These are phyloP conservation scores for Ophiostoma sp. DNA, from an alignment of 2,329 filamentous ascomycete genomes.

Conservation along the genomic window DNA sequence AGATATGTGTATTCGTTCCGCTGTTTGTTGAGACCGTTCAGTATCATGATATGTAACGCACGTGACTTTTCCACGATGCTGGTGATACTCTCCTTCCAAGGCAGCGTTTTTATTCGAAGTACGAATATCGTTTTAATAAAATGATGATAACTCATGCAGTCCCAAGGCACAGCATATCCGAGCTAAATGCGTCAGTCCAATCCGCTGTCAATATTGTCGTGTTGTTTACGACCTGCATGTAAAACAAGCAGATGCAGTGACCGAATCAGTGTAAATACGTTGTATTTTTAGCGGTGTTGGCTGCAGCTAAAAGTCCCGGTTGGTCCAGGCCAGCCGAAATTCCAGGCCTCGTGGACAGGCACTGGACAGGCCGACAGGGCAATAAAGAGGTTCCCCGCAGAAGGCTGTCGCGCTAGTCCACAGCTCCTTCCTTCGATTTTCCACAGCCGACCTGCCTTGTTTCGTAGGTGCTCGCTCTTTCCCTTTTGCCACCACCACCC, in stretches of 20 bases:
- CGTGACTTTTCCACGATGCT: not conserved
- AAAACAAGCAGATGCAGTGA: not conserved
- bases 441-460: not conserved
- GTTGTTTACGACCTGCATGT: not conserved
- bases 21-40: not conserved
- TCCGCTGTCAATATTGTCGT: not conserved
- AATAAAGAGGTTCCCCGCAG: not conserved
- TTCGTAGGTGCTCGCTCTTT: constrained; percentile 7
- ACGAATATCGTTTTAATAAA: not conserved
- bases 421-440: not conserved
- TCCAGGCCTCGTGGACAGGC: not conserved
- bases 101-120: not conserved
- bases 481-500: constrained; percentile 10
- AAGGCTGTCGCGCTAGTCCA: constrained; percentile 9
- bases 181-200: not conserved
- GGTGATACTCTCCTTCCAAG: not conserved
- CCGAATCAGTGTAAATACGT: not conserved
- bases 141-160: not conserved
- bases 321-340: not conserved
- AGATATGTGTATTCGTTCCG: not conserved
- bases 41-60: not conserved
- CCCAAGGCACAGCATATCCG: not conserved
- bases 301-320: constrained; percentile 1
- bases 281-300: not conserved
- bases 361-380: not conserved